Conservation (phyloP, 345 rosid species). For the Erysimum cheiranthoides region DNA sequence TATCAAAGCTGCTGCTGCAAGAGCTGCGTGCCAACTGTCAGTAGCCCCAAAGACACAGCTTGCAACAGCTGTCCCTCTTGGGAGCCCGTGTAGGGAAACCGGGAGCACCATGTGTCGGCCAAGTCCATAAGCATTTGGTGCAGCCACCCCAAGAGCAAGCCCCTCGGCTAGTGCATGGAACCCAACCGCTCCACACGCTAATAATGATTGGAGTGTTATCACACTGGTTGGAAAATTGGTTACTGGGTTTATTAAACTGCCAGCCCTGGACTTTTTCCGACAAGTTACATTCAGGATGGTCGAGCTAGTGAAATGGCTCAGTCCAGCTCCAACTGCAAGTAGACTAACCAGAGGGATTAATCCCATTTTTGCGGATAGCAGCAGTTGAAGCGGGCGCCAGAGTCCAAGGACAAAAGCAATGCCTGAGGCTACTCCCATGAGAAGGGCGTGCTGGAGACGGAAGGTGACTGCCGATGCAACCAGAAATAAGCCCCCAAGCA, state of each 20-base stretch:
- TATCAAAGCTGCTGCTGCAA: conserved; percentile 84
- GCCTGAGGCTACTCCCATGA: conserved; percentile 94
- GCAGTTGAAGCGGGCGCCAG: conserved; percentile 93
- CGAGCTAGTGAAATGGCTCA: conserved; percentile 63
- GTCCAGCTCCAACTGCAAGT: conserved; percentile 66
- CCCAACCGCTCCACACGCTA: conserved; percentile 89
- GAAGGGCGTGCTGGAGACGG: conserved; percentile 87
- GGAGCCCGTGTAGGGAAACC: conserved; percentile 92
- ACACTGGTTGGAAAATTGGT: conserved; percentile 71
- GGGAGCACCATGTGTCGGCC: conserved; percentile 98
- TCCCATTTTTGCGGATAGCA: conserved; percentile 81
- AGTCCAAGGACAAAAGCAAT: conserved; percentile 86
- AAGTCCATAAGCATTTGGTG: conserved; percentile 93
- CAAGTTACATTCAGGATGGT: conserved; percentile 57
- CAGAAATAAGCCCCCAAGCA: conserved; percentile 82
- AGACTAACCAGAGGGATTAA: conserved; percentile 59
- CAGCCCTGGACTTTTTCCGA: conserved; percentile 63
- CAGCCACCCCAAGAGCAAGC: conserved; percentile 97
- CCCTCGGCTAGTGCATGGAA: conserved; percentile 97
- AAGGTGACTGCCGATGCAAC: conserved; percentile 80
- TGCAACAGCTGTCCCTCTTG: conserved; percentile 96
- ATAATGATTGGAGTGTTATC: conserved; percentile 82
- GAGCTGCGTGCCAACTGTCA: conserved; percentile 88
- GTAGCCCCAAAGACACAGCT: conserved; percentile 95
- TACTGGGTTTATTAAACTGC: conserved; percentile 52